A percentile compares a stretch with the other conserved stretches of the same genome.
Conservation (phyloP, 352 stramenopile genomes). For the Globisporangium uncinulatum region DNA sequence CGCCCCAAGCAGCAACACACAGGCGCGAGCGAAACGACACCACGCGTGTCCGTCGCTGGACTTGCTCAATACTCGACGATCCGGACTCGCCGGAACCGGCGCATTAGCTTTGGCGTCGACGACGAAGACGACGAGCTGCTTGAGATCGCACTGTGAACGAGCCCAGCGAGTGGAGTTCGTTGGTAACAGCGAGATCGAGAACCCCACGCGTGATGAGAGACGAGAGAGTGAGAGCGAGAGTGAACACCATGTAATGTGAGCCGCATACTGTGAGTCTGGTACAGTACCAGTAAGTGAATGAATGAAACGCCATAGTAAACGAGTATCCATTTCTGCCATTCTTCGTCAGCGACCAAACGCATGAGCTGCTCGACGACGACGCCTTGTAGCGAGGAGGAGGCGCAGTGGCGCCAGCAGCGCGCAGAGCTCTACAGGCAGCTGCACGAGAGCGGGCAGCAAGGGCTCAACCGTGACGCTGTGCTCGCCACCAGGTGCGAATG, state of each 20-base stretch:
- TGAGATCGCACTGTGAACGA: not conserved
- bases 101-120: slow-evolving; percentile 6
- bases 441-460: slow-evolving; percentile 27
- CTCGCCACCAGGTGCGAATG: slow-evolving; percentile 25
- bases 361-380: not conserved
- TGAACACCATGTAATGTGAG: no score
- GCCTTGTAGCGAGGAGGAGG: slow-evolving; percentile 26
- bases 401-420: slow-evolving; percentile 28
- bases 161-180: not conserved
- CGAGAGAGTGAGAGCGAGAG: not conserved
- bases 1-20: not conserved
- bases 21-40: not conserved
- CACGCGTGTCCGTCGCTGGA: no score
- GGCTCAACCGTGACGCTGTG: slow-evolving; percentile 29
- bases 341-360: no score
- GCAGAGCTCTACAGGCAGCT: slow-evolving; percentile 35
- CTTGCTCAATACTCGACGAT: not conserved
- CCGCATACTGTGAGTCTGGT: no score
- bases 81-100: slow-evolving; percentile 4
- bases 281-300: no score
- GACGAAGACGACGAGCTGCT: not conserved
- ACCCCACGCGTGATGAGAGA: not conserved
- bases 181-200: not conserved
- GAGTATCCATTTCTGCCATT: no score
- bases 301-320: no score